Evolutionary conservation across 345 rosid species (phyloP).

Genomic region (Ailanthus altissimus): DNA sequence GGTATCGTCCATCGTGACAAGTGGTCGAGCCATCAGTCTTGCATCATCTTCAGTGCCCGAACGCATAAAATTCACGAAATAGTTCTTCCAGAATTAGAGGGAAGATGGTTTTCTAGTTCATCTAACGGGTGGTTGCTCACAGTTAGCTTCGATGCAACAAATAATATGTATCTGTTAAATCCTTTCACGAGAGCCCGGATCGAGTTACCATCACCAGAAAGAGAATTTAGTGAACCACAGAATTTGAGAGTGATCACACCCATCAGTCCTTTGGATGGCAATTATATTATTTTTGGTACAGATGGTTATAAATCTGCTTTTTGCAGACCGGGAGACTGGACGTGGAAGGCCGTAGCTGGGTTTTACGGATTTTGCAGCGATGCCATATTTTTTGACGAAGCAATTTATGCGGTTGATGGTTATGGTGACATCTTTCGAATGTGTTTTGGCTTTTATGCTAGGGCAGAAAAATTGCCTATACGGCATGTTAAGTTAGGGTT

Average conservation of each 20-base stretch:
- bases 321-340: not conserved
- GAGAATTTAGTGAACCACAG: not conserved
- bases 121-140: not conserved
- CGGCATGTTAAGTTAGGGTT: too few relatives aligned
- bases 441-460: too few relatives aligned
- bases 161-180: not conserved
- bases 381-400: too few relatives aligned
- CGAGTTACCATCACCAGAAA: not conserved
- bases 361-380: too few relatives aligned
- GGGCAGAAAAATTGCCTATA: too few relatives aligned
- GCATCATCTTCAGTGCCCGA: too few relatives aligned
- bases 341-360: not conserved
- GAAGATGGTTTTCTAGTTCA: not conserved
- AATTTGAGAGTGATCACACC: not conserved
- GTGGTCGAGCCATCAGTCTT: too few relatives aligned
- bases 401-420: too few relatives aligned
- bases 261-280: not conserved
- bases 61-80: not conserved
- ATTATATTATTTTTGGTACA: not conserved
- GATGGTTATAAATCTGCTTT: not conserved
- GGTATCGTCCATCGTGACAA: too few relatives aligned
- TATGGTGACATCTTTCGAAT: too few relatives aligned
- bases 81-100: not conserved
- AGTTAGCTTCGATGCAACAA: not conserved
- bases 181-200: not conserved